Evolutionary conservation across 805 yeast genomes (phyloP).

Genomic region (Danielia reshetovae): DNA sequence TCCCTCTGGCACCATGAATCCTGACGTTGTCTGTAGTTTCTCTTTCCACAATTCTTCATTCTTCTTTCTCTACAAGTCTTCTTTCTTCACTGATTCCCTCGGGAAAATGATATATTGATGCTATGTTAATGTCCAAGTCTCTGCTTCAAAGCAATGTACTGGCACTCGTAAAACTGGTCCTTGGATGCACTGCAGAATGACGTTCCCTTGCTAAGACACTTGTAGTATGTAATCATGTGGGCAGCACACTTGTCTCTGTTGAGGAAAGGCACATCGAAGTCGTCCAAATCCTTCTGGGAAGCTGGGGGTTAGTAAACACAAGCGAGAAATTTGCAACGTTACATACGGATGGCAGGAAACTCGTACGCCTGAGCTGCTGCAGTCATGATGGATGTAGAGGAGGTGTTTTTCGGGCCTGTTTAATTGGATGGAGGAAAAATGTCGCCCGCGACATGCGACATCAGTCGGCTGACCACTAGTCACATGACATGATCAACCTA

Average conservation of each 20-base stretch:
- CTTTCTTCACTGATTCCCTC: no score
- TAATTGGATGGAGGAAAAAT: slow-evolving; percentile 9
- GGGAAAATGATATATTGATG: slow-evolving; percentile 8
- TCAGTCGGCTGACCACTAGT: no score
- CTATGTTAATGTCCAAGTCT: slow-evolving; percentile 26
- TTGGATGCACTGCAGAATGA: slow-evolving; percentile 37
- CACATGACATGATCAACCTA: no score
- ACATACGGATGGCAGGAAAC: slow-evolving; percentile 42
- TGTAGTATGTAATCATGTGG: slow-evolving; percentile 38
- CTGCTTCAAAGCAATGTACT: slow-evolving; percentile 38
- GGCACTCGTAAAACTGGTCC: slow-evolving; percentile 43
- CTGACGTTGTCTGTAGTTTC: no score
- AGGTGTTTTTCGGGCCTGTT: no score
- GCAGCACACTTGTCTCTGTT: slow-evolving; percentile 45
- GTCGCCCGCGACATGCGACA: slow-evolving; percentile 4
- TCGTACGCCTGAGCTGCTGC: slow-evolving; percentile 21
- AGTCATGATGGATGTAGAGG: slow-evolving; percentile 12
- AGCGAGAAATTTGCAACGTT: no score
- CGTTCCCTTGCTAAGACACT: slow-evolving; percentile 42
- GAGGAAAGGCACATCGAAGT: slow-evolving; percentile 37
- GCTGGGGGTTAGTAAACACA: slow-evolving; percentile 11
- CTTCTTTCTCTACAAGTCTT: no score
- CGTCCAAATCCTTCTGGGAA: slow-evolving; percentile 35
- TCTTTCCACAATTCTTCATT: no score
- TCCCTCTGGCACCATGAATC: no score